Percentiles rank a stretch among this genome's conserved stretches.
Evolutionary conservation across 2,329 filamentous ascomycete species (phyloP).

Genomic region (Fusarium austroafricanum): DNA sequence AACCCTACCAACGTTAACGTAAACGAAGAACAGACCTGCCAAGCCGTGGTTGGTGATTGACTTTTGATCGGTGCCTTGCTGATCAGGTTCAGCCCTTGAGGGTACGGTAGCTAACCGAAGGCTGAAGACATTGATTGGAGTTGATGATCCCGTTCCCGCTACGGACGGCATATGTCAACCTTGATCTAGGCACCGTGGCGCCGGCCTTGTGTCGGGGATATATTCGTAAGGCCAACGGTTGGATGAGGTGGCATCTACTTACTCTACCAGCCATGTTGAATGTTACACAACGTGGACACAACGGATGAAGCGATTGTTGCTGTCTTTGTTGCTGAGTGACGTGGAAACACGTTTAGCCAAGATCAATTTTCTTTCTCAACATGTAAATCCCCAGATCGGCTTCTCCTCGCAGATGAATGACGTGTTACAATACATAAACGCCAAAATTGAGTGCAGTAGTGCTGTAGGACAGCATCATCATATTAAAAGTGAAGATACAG

Average conservation of each 20-base stretch:
- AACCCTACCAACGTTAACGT: constrained; percentile 5
- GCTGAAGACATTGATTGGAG: not conserved
- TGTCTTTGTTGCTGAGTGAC: constrained; percentile 6
- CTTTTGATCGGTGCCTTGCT: constrained; percentile 19
- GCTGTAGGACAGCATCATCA: not conserved
- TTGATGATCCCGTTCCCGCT: constrained; percentile 12
- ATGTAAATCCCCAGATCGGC: not conserved
- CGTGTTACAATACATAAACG: constrained; percentile 13
- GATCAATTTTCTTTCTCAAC: not conserved
- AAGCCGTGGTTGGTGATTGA: too few species aligned
- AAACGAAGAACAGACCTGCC: not conserved
- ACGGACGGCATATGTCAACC: constrained; percentile 24
- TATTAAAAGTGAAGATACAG: constrained; percentile 7
- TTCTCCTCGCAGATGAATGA: constrained; percentile 21
- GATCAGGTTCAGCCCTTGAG: not conserved
- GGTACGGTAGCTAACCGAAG: too few species aligned
- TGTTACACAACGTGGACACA: constrained; percentile 7
- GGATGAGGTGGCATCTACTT: not conserved
- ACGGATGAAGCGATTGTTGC: constrained; percentile 12
- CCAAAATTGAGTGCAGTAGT: constrained; percentile 28
- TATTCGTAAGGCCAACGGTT: constrained; percentile 3
- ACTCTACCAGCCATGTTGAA: not conserved
- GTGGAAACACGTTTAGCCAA: constrained; percentile 2
- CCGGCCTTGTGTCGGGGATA: constrained; percentile 35
- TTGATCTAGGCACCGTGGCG: constrained; percentile 30